These are phyloP conservation scores for Hevea brasiliensis DNA, from an alignment of 345 rosid genomes.

Conservation along the genomic window DNA sequence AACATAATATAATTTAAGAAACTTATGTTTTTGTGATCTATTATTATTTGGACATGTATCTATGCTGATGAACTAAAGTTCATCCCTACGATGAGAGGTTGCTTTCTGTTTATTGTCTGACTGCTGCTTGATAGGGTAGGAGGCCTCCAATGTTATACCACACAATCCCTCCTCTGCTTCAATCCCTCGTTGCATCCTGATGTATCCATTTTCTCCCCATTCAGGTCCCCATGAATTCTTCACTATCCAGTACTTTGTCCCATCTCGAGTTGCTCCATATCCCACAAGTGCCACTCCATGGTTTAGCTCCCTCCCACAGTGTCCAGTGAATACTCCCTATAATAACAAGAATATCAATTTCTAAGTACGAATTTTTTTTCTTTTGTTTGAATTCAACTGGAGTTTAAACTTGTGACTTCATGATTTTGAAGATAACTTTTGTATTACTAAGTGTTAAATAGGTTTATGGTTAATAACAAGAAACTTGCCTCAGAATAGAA, in stretches of 20 bases:
- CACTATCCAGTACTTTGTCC: conserved; percentile 51
- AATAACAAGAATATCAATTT: background rate
- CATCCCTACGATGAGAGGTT: conserved; percentile 5
- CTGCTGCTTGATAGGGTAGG: conserved; percentile 42
- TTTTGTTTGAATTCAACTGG: too few species aligned
- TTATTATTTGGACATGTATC: too few species aligned
- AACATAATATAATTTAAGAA: too few species aligned
- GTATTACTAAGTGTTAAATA: too few species aligned
- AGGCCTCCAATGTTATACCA: conserved; percentile 60
- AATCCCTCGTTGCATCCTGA: conserved; percentile 48
- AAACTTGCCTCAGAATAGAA: conserved; percentile 32
- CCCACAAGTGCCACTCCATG: conserved; percentile 58
- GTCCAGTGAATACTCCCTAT: conserved; percentile 54
- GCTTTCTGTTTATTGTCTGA: conserved; percentile 6
- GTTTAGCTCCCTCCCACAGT: conserved; percentile 51
- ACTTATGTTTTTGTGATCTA: too few species aligned
- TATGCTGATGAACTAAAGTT: background rate
- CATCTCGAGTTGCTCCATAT: conserved; percentile 41
- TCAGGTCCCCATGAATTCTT: conserved; percentile 62
- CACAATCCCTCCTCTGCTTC: conserved; percentile 43
- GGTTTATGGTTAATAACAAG: too few species aligned
- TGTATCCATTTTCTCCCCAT: conserved; percentile 60
- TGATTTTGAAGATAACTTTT: too few species aligned
- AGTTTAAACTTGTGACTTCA: too few species aligned
- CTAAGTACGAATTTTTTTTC: too few species aligned